These are phyloP conservation scores for Yamadazyma sp. DNA, from an alignment of 805 yeast genomes.

Conservation along the genomic window DNA sequence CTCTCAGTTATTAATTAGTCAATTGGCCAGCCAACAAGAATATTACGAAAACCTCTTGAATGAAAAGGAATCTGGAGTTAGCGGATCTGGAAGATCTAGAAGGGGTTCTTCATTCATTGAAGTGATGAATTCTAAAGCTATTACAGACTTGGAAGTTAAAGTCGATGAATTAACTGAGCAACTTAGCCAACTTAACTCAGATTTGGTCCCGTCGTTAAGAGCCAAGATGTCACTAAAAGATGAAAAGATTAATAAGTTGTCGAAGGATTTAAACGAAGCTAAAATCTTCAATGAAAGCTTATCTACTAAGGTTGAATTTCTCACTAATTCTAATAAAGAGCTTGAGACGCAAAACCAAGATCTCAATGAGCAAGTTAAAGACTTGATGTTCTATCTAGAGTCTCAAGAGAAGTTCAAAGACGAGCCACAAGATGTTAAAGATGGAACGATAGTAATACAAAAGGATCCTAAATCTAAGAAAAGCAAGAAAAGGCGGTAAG, in stretches of 20 bases:
- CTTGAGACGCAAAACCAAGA: slow-evolving; percentile 46
- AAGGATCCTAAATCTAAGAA: slow-evolving; percentile 19
- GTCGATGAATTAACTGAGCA: slow-evolving; percentile 28
- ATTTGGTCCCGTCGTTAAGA: slow-evolving; percentile 34
- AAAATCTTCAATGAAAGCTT: slow-evolving; percentile 39
- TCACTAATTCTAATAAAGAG: slow-evolving; percentile 24
- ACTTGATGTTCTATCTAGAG: slow-evolving; percentile 78
- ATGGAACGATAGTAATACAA: slow-evolving; percentile 62
- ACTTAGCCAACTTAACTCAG: slow-evolving; percentile 24
- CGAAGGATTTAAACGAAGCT: slow-evolving; percentile 32
- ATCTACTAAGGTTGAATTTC: slow-evolving; percentile 36
- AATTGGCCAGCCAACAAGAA: slow-evolving; percentile 82
- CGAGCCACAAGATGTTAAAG: slow-evolving; percentile 68
- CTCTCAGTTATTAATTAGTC: slow-evolving; percentile 73
- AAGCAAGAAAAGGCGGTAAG: slow-evolving; percentile 13
- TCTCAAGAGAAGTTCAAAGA: slow-evolving; percentile 69
- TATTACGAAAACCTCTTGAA: slow-evolving; percentile 59
- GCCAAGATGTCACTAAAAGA: slow-evolving; percentile 30
- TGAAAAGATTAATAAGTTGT: slow-evolving; percentile 26
- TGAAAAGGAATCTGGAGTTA: slow-evolving; percentile 17
- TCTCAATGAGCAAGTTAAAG: slow-evolving; percentile 63
- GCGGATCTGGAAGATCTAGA: slow-evolving; percentile 16
- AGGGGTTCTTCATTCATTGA: slow-evolving; percentile 20
- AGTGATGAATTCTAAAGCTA: slow-evolving; percentile 8
- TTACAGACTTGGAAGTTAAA: slow-evolving; percentile 27